Evolutionary conservation across 192 early-diverging fungal genomes (phyloP).

Genomic region (Kappamyces sp.): DNA sequence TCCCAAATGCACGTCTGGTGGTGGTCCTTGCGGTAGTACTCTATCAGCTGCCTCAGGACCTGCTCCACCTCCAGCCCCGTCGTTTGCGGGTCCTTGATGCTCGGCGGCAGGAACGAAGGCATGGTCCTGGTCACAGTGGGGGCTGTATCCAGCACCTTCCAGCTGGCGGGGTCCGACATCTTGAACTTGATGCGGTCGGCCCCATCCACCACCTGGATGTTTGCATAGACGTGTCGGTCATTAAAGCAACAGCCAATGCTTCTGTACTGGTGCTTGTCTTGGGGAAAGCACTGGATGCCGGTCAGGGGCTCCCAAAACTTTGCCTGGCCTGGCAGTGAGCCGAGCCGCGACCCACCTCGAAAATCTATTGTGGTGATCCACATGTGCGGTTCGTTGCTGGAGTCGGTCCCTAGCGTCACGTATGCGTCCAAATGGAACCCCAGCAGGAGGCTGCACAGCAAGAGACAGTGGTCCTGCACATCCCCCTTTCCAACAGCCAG

Average conservation of each 20-base stretch:
- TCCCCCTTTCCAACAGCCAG: constrained; percentile 6
- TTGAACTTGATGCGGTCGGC: constrained; percentile 8
- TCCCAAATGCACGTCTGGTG: not conserved
- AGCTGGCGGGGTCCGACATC: not conserved
- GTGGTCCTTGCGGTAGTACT: constrained; percentile 11
- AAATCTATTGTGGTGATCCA: constrained; percentile 13
- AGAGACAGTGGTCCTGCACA: constrained; percentile 12
- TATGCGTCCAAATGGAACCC: constrained; percentile 14
- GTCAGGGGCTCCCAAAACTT: constrained; percentile 15
- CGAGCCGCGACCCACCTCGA: not conserved
- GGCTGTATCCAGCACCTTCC: constrained; percentile 2
- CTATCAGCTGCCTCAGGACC: constrained; percentile 3
- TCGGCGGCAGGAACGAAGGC: not conserved
- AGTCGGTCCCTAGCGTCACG: constrained; percentile 8
- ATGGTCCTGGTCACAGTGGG: not conserved
- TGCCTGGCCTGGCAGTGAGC: constrained; percentile 6
- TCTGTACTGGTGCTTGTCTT: constrained; percentile 13
- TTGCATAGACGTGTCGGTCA: not conserved
- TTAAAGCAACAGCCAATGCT: constrained; percentile 14
- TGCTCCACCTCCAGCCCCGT: constrained; percentile 2
- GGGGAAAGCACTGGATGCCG: constrained; percentile 2
- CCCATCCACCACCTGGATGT: constrained; percentile 7
- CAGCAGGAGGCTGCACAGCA: constrained; percentile 14
- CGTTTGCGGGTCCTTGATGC: not conserved
- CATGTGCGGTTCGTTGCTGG: constrained; percentile 3